A percentile compares a stretch with the other conserved stretches of the same genome.
Evolutionary conservation across 116 monocot species (phyloP).

Genomic region (Papilionanthe hybrid): DNA sequence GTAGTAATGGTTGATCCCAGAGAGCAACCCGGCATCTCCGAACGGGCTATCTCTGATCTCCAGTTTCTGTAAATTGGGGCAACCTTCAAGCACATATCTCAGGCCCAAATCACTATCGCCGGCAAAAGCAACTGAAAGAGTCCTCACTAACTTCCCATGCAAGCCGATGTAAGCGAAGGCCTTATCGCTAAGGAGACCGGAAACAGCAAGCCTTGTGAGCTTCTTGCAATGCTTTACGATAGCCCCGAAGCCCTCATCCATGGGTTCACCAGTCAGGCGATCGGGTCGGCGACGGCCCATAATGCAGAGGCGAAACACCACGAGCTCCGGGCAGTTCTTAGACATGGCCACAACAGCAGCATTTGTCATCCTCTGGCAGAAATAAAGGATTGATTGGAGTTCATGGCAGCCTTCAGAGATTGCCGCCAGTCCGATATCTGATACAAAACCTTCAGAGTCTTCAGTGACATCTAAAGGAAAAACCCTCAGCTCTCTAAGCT

Average conservation of each 20-base stretch:
- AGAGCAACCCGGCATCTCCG: conserved; percentile 53
- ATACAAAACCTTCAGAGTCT: conserved; percentile 59
- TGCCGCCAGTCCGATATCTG: conserved; percentile 61
- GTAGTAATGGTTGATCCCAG: conserved; percentile 72
- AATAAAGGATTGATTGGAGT: conserved; percentile 74
- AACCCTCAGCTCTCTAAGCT: conserved; percentile 71
- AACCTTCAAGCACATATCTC: conserved; percentile 71
- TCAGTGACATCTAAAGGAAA: conserved; percentile 56
- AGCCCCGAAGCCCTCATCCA: conserved; percentile 89
- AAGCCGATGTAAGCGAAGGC: conserved; percentile 71
- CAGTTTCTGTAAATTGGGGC: conserved; percentile 69
- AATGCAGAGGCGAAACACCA: conserved; percentile 81
- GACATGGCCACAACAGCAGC: conserved; percentile 69
- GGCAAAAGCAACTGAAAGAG: conserved; percentile 83
- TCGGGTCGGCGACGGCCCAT: conserved; percentile 75
- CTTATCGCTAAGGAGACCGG: conserved; percentile 75
- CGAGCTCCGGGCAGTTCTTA: conserved; percentile 69
- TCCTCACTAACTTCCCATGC: conserved; percentile 68
- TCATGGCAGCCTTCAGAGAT: conserved; percentile 79
- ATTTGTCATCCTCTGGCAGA: conserved; percentile 84
- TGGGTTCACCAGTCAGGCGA: conserved; percentile 53
- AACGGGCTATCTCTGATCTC: conserved; percentile 90
- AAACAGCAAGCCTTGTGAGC: conserved; percentile 77
- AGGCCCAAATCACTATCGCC: conserved; percentile 61
- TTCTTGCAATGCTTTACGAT: conserved; percentile 87